Percentiles rank a stretch among this genome's conserved stretches.
phyloP scores from a whole-genome alignment of 495 filamentous ascomycete species.

The Aspergillus affinis region DNA sequence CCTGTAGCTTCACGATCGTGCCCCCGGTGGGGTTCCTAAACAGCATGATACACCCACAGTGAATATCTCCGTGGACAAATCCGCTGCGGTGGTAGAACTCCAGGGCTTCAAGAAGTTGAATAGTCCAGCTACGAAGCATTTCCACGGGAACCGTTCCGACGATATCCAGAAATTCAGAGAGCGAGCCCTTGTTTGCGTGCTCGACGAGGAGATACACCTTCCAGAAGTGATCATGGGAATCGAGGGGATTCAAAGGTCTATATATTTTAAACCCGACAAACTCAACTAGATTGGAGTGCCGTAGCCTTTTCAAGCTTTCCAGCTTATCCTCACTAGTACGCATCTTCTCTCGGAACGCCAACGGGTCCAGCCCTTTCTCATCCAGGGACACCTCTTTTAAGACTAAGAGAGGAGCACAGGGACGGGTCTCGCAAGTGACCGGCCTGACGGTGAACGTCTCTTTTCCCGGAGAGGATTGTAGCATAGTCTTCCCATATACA shows the following conservation, averaged over 20 bases:
- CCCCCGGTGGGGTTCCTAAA: constrained; percentile 38
- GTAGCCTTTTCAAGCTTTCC: constrained; percentile 68
- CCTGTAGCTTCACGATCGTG: constrained; percentile 46
- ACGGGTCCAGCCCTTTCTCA: constrained; percentile 37
- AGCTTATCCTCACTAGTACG: constrained; percentile 69
- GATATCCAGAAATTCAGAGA: constrained; percentile 77
- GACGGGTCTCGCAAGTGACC: constrained; percentile 49
- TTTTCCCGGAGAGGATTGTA: constrained; percentile 55
- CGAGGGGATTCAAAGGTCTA: constrained; percentile 29
- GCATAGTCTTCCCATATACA: constrained; percentile 61
- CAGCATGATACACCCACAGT: constrained; percentile 74
- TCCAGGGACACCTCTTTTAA: constrained; percentile 58
- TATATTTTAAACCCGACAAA: constrained; percentile 80
- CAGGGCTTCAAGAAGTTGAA: constrained; percentile 85
- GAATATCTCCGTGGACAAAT: constrained; percentile 75
- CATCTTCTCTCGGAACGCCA: constrained; percentile 55
- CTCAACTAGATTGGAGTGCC: constrained; percentile 74
- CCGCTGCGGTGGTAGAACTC: constrained; percentile 83
- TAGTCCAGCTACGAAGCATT: constrained; percentile 79
- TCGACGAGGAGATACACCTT: constrained; percentile 79
- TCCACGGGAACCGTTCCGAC: constrained; percentile 68
- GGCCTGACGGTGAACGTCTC: constrained; percentile 69
- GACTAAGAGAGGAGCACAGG: constrained; percentile 58
- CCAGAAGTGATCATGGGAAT: constrained; percentile 53
- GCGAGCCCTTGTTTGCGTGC: constrained; percentile 75